These are phyloP conservation scores for Iris macrosiphon DNA, from an alignment of 106 monocot genomes.

Conservation along the genomic window DNA sequence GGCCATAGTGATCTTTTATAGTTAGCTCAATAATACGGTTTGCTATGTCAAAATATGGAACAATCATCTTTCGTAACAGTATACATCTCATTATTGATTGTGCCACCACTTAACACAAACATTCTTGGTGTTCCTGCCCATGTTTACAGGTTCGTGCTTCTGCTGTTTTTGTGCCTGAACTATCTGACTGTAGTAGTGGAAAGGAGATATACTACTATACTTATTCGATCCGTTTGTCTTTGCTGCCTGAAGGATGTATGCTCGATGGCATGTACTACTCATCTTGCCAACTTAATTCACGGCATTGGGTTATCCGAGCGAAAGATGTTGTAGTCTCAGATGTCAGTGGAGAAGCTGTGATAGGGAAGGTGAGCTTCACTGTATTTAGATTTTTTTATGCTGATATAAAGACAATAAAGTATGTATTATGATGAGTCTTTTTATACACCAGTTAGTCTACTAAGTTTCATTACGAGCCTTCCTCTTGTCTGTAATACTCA, in stretches of 20 bases:
- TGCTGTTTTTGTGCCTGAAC: constrained; percentile 79
- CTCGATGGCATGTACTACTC: constrained; percentile 51
- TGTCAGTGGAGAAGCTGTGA: constrained; percentile 65
- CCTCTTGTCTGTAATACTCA: too few relatives aligned
- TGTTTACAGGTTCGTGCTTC: constrained; percentile 65
- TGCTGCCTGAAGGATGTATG: constrained; percentile 58
- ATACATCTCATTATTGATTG: too few relatives aligned
- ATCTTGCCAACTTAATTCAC: constrained; percentile 77
- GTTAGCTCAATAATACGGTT: too few relatives aligned
- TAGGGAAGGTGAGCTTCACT: constrained; percentile 53
- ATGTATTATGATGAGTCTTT: too few relatives aligned
- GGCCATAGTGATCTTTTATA: too few relatives aligned
- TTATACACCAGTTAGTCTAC: too few relatives aligned
- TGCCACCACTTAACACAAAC: too few relatives aligned
- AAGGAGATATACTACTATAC: constrained; percentile 32
- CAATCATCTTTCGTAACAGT: too few relatives aligned
- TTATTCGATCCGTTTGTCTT: constrained; percentile 79
- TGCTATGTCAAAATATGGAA: too few relatives aligned
- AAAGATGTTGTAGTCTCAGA: constrained; percentile 38
- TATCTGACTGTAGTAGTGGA: constrained; percentile 13
- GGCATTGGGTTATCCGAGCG: constrained; percentile 71
- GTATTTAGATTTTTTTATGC: neutral
- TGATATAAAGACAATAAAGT: too few relatives aligned
- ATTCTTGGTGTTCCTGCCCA: neutral
- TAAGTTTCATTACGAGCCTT: too few relatives aligned